Conservation (phyloP, 495 filamentous ascomycete genomes). For the Haplographium delicatum region DNA sequence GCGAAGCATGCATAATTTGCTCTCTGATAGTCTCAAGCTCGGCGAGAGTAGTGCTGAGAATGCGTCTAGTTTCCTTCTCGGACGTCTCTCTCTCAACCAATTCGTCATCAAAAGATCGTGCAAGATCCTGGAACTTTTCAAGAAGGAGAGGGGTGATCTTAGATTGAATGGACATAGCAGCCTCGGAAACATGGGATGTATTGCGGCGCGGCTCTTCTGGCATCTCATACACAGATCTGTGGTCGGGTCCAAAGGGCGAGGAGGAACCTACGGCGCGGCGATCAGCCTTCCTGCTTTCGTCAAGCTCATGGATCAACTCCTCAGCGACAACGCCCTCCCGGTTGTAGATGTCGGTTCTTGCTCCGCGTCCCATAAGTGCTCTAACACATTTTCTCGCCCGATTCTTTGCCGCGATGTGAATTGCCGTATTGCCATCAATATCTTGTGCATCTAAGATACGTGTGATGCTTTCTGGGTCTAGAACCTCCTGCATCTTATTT, state of each 20-base stretch:
- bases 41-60: slow-evolving; percentile 45
- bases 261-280: slow-evolving; percentile 50
- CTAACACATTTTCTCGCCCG: slow-evolving; percentile 70
- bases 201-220: slow-evolving; percentile 28
- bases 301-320: slow-evolving; percentile 60
- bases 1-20: slow-evolving; percentile 43
- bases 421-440: slow-evolving; percentile 78
- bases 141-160: slow-evolving; percentile 51
- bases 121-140: slow-evolving; percentile 53
- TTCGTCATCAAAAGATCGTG: slow-evolving; percentile 53
- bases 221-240: slow-evolving; percentile 31
- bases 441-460: slow-evolving; percentile 69
- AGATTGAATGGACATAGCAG: slow-evolving; percentile 52
- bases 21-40: slow-evolving; percentile 47
- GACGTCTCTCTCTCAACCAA: slow-evolving; percentile 54
- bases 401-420: slow-evolving; percentile 78
- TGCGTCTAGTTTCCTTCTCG: slow-evolving; percentile 50
- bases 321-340: slow-evolving; percentile 71
- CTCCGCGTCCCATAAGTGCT: slow-evolving; percentile 64
- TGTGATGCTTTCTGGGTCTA: slow-evolving; percentile 62
- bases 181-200: slow-evolving; percentile 46
- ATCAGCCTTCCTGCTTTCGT: slow-evolving; percentile 35
- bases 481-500: slow-evolving; percentile 68
- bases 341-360: slow-evolving; percentile 73
- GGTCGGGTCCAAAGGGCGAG: slow-evolving; percentile 52